Conservation (phyloP, 345 rosid genomes). For the sweet orange (Citrus sinensis) region DVS_A1.0 CM039163.1:47790001-47790500, state of each 20-base stretch:
- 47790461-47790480: too few species aligned
- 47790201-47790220: not conserved
- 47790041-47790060: too few species aligned
- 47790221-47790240: not conserved
- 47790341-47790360: not conserved
- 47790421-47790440: not conserved
- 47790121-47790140: too few species aligned
- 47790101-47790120: too few species aligned
- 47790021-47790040: too few species aligned
- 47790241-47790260: not conserved
- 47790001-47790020: too few species aligned
- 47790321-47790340: not conserved
- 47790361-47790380: not conserved
- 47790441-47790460: too few species aligned
- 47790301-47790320: not conserved
- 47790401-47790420: conserved; percentile 9
- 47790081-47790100: too few species aligned
- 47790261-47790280: not conserved
- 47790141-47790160: too few species aligned
- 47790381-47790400: conserved; percentile 7
- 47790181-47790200: too few species aligned
- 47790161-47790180: not conserved
- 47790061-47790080: too few species aligned
- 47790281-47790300: not conserved
- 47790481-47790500: too few species aligned